phyloP scores from a whole-genome alignment of 768 basidiomycete species.

The Russula brevipes region DNA sequence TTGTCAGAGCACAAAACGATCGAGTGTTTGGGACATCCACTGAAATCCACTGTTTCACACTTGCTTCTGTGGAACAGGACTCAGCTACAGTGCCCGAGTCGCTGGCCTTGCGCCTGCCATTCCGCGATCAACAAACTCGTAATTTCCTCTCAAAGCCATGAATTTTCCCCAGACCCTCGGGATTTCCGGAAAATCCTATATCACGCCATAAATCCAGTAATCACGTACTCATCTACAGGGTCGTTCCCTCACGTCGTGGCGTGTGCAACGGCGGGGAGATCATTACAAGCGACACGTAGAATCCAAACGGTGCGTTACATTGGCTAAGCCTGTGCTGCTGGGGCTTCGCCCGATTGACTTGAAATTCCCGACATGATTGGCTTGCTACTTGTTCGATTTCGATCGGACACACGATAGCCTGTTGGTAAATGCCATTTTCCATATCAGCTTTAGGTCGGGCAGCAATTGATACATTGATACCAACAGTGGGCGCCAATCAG shows the following conservation, averaged over 20 bases:
- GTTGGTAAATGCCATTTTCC: background rate
- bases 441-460: background rate
- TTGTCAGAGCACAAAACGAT: background rate
- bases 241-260: background rate
- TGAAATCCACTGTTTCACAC: background rate
- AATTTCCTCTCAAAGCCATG: background rate
- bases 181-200: background rate
- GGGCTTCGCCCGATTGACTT: background rate
- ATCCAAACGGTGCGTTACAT: background rate
- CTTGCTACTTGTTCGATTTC: background rate
- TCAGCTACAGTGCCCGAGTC: background rate
- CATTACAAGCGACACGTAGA: no score
- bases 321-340: background rate
- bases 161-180: background rate
- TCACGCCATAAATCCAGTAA: background rate
- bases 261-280: background rate
- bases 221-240: background rate
- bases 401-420: background rate
- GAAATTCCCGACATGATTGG: background rate
- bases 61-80: background rate
- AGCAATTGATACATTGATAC: background rate
- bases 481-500: slow-evolving; percentile 4
- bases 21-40: background rate
- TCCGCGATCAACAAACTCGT: background rate
- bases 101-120: background rate